Base-by-base conservation (phyloP, 129 eudicot genomes). In the Silybum marianum region DNA sequence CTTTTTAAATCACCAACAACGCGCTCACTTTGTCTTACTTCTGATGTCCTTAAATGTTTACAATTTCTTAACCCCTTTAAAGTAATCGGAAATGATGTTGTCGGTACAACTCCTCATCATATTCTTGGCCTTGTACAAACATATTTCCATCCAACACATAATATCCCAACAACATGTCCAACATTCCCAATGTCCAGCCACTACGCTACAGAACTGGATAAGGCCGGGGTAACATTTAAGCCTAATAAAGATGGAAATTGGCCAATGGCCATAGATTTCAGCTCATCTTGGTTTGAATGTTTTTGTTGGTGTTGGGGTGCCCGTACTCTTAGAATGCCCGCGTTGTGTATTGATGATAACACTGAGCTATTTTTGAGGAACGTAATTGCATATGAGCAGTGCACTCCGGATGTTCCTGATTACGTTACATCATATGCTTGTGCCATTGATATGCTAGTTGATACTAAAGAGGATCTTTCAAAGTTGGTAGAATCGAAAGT, bases 351-450 rank as follows among this genome's bases (percentile, higher is more conserved):
- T 11, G 24, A 30, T 22, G 70, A 60, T 13, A 21, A 24, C 80
- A 51, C 80, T 2, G 80, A 76, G 71, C 30, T 67, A n/a, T 60
- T 58, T 39, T 22, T 51, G 22, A 76, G 80, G 67, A 76, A 76
- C 32, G 12, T 76, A 9, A 58, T 76, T 25, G 80, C 80, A 6
- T 76, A 24, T 11, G 80, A 76, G 71, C 80, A 76, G 58, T 76
- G 71, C 23, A 21, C 22, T n/a, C 80, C 71, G 7, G 66, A 58
- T 76, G 14, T 18, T 28, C 44, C 25, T 18, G 25, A 18, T 7
- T 60, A 51, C 71, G 36, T 76, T 19, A 60, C 80, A 36, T 54
- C 80, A 1, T 76, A 76, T 54, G 71, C 71, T 9, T 13, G 21
- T 16, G 70, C 67, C 51, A 28, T 76, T 11, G 40, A 76, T 38